phyloP scores from a whole-genome alignment of 352 stramenopile genomes.

The Phytopythium sindhum region DNA sequence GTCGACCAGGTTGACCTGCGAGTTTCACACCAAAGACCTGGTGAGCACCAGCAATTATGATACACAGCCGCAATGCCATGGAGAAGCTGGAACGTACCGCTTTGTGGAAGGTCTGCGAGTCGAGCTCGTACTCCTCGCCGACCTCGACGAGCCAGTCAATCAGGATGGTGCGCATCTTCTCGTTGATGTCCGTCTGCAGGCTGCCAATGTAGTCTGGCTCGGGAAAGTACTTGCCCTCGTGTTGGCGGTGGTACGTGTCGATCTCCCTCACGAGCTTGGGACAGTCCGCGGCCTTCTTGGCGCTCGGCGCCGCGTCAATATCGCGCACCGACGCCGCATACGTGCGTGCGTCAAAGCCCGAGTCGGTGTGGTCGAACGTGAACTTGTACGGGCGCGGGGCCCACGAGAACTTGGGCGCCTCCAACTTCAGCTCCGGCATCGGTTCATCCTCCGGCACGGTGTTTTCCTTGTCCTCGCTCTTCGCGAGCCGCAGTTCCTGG shows the following conservation, averaged over 20 bases:
- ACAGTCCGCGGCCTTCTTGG: constrained; percentile 27
- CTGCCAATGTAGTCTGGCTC: constrained; percentile 58
- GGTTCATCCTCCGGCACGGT: constrained; percentile 9
- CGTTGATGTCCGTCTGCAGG: constrained; percentile 97
- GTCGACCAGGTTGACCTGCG: constrained; percentile 77
- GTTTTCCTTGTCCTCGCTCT: constrained; percentile 21
- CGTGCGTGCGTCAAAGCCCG: constrained; percentile 64
- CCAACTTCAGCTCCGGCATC: not conserved
- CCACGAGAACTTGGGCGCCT: constrained; percentile 18
- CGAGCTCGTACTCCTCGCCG: constrained; percentile 80
- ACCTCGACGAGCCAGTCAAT: constrained; percentile 99
- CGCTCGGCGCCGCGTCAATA: constrained; percentile 44
- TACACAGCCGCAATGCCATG: not conserved
- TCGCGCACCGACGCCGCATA: constrained; percentile 51
- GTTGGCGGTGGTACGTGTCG: constrained; percentile 60
- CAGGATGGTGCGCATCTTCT: constrained; percentile 99
- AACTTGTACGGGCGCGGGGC: constrained; percentile 50
- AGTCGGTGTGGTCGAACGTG: constrained; percentile 52
- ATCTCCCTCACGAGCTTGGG: constrained; percentile 61
- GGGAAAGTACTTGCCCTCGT: constrained; percentile 73
- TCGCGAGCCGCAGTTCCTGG: constrained; percentile 1
- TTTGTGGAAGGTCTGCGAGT: constrained; percentile 82
- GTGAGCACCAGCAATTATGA: not conserved
- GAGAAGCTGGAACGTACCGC: constrained; percentile 29
- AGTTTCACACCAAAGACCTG: not conserved